Evolutionary conservation across 1,284 basidiomycete species (phyloP).

Genomic region (Trichosporon inkin): DNA sequence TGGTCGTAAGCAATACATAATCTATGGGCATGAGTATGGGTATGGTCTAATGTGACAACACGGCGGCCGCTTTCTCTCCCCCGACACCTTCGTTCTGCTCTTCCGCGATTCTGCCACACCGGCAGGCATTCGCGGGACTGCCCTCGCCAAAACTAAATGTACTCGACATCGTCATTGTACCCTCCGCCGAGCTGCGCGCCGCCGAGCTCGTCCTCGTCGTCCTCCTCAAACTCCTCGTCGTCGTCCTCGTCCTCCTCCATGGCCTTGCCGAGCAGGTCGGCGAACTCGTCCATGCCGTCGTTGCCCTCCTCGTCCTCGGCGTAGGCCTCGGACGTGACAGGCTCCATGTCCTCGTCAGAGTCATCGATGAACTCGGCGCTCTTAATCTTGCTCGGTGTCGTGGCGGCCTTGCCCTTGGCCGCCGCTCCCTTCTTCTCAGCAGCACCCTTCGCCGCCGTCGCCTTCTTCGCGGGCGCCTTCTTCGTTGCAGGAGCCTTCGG

Average conservation of each 20-base stretch:
- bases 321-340: not conserved
- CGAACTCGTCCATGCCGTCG: constrained; percentile 43
- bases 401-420: constrained; percentile 6
- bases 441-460: constrained; percentile 13
- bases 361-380: constrained; percentile 44
- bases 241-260: constrained; percentile 34
- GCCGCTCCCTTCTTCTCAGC: constrained; percentile 13
- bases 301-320: constrained; percentile 12
- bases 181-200: constrained; percentile 27
- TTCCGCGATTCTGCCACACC: not conserved
- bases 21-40: too few relatives aligned
- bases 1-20: too few relatives aligned
- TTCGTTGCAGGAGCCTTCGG: constrained; percentile 6
- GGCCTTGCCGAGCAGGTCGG: constrained; percentile 37
- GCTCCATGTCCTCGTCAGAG: constrained; percentile 35
- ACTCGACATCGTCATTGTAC: constrained; percentile 21
- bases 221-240: constrained; percentile 34
- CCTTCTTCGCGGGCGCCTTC: constrained; percentile 10
- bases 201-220: constrained; percentile 38
- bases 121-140: not conserved
- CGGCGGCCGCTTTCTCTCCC: not conserved
- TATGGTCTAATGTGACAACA: constrained; percentile 6
- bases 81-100: not conserved
- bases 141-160: constrained; percentile 14
- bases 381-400: constrained; percentile 35